A percentile compares a stretch with the other conserved stretches of the same genome.
Conservation (phyloP, 2,329 filamentous ascomycete genomes). For the Cladobotryum protrusum region DNA sequence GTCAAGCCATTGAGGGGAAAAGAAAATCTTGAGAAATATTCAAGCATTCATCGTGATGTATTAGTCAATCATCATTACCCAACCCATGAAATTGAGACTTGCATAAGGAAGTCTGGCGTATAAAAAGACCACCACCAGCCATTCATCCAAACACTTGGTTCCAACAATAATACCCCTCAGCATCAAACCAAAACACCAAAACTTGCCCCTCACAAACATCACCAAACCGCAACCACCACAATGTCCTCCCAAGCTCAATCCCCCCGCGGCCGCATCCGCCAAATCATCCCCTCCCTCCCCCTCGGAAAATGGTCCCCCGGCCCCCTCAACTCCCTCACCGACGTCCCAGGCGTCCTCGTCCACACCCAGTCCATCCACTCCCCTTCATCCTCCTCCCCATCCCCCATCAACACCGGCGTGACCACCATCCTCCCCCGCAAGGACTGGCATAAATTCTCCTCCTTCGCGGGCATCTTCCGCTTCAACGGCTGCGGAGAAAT, state of each 20-base stretch:
- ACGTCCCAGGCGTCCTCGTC: slow-evolving; percentile 43
- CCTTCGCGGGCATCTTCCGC: slow-evolving; percentile 47
- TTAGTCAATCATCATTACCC: too few species aligned
- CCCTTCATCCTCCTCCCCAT: slow-evolving; percentile 33
- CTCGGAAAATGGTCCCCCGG: slow-evolving; percentile 40
- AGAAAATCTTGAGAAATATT: too few species aligned
- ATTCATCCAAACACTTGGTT: too few species aligned
- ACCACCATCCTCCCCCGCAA: slow-evolving; percentile 42
- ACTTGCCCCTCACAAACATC: background rate
- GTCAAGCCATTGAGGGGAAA: too few species aligned
- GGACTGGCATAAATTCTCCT: slow-evolving; percentile 39
- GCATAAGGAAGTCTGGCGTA: too few species aligned
- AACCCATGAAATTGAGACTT: too few species aligned
- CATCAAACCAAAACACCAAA: too few species aligned
- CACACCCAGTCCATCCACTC: slow-evolving; percentile 35
- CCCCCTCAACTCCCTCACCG: slow-evolving; percentile 44
- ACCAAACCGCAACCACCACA: background rate
- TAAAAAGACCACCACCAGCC: too few species aligned
- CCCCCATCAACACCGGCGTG: slow-evolving; percentile 41
- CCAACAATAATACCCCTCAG: too few species aligned
- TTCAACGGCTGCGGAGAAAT: slow-evolving; percentile 61
- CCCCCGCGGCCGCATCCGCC: slow-evolving; percentile 31
- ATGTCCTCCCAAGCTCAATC: background rate
- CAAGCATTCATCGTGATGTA: too few species aligned
- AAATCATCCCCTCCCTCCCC: slow-evolving; percentile 37